These are phyloP conservation scores for Hymenoscyphus infarciens DNA, from an alignment of 2,329 filamentous ascomycete species.

Conservation along the genomic window DNA sequence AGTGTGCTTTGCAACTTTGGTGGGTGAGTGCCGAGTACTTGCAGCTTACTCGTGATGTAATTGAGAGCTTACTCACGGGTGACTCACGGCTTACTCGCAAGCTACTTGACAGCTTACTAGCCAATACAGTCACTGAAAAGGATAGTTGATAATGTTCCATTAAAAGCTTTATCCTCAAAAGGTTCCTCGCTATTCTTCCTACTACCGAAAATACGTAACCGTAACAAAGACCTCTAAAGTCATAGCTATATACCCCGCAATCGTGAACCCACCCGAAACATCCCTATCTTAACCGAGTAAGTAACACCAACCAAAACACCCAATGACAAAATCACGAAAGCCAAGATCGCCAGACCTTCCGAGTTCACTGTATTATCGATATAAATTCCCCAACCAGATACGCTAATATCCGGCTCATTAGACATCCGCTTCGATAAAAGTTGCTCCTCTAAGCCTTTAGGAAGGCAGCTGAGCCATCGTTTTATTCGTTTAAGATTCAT, in stretches of 20 bases:
- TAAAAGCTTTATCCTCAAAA: neutral
- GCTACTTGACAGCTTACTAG: too few species aligned
- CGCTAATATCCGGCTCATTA: conserved; percentile 3
- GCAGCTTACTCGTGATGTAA: too few species aligned
- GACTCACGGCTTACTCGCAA: too few species aligned
- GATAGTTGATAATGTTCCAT: too few species aligned
- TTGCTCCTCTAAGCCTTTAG: conserved; percentile 6
- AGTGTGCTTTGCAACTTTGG: too few species aligned
- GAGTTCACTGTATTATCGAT: neutral
- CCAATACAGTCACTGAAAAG: too few species aligned
- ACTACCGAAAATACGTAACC: conserved; percentile 6
- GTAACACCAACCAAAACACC: neutral
- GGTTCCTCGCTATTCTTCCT: neutral
- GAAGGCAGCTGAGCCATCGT: conserved; percentile 5
- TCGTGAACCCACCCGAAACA: conserved; percentile 4
- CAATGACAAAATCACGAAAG: neutral
- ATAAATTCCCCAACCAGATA: conserved; percentile 4
- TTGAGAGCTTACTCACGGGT: too few species aligned
- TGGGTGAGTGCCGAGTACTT: too few species aligned
- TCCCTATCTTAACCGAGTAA: neutral
- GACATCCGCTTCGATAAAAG: neutral
- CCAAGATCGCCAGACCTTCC: neutral
- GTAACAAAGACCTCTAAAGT: conserved; percentile 3
- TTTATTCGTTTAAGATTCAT: neutral
- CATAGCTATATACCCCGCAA: conserved; percentile 4